Evolutionary conservation across 2,329 filamentous ascomycete species (phyloP).

Genomic region (Fusarium coicis): DNA sequence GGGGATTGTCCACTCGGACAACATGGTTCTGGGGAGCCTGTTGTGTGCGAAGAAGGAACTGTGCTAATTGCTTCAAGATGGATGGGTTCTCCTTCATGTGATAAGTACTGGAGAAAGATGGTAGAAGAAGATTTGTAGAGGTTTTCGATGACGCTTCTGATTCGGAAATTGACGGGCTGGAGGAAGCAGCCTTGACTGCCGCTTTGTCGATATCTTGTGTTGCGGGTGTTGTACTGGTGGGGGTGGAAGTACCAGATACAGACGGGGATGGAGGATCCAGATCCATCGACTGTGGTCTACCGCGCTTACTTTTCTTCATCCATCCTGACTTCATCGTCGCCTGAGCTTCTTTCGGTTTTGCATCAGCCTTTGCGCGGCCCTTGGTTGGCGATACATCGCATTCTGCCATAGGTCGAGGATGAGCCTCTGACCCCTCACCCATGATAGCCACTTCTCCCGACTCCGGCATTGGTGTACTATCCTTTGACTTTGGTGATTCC

Average conservation of each 20-base stretch:
- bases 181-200: slow-evolving; percentile 30
- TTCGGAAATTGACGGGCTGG: slow-evolving; percentile 50
- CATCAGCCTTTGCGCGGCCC: slow-evolving; percentile 43
- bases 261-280: slow-evolving; percentile 53
- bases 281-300: slow-evolving; percentile 61
- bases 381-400: slow-evolving; percentile 55
- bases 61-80: slow-evolving; percentile 73
- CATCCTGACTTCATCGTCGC: slow-evolving; percentile 46
- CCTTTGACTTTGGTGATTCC: slow-evolving; percentile 57
- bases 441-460: slow-evolving; percentile 67
- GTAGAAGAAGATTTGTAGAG: slow-evolving; percentile 73
- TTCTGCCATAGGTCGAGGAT: slow-evolving; percentile 60
- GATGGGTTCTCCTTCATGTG: slow-evolving; percentile 73
- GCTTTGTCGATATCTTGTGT: slow-evolving; percentile 31
- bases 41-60: slow-evolving; percentile 66
- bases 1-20: slow-evolving; percentile 73
- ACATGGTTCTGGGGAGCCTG: slow-evolving; percentile 75
- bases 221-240: slow-evolving; percentile 28
- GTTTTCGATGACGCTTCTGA: slow-evolving; percentile 58
- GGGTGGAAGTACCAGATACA: slow-evolving; percentile 36
- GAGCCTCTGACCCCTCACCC: slow-evolving; percentile 65
- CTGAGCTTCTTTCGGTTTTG: slow-evolving; percentile 48
- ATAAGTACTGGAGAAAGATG: slow-evolving; percentile 77
- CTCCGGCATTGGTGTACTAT: slow-evolving; percentile 51
- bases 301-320: slow-evolving; percentile 57